Base-by-base conservation (phyloP, 2,329 filamentous ascomycete genomes). In the Arthroderma sp. region DNA sequence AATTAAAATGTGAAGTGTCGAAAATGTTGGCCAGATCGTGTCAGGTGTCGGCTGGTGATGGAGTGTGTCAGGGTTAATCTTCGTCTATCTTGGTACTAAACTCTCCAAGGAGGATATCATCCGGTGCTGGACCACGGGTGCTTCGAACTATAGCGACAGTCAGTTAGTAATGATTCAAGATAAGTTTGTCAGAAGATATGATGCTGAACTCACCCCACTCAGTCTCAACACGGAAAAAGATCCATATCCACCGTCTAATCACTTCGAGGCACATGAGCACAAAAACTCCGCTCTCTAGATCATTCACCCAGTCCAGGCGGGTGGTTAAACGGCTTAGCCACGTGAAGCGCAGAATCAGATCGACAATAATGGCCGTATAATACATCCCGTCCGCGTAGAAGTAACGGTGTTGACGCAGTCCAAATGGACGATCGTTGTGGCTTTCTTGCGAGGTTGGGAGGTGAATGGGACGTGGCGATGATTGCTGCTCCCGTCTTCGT, bases 171-270 rank as follows among this genome's bases (percentile, higher is more conserved):
- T 60, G 50, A 41, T 28, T 6, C 22, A 29, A 27, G 32, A 9
- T n/a, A 30, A 37, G 32, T 34, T 3, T 9, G n/a, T 32, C 50
- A 46, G 43, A 38, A 44, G 40, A 39, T 32, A 38, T 27, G 37
- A 44, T 36, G 11, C 30, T 45, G n/a, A 7, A 45, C 66, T 78
- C 70, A 64, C 86, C 75, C 83, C 84, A 94, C 68, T 98, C 91
- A 22, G 86, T 88, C 70, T 98, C 91, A 36, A 94, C 81, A 6
- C 91, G 77, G 66, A 96, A 86, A 65, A 95, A 96, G 46, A 95
- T 86, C 91, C 91, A 98, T 49, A 96, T 75, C 87, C 89, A 96
- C 46, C 91, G 75, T 40, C 91, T 75, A 38, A 86, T 72, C 11
- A 96, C 83, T 67, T 98, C 91, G 7, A 94, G 69, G 38, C 85